These are phyloP conservation scores for Cinnamomum micranthum DNA, from an alignment of 164 flowering plant species.

Conservation along the genomic window DNA sequence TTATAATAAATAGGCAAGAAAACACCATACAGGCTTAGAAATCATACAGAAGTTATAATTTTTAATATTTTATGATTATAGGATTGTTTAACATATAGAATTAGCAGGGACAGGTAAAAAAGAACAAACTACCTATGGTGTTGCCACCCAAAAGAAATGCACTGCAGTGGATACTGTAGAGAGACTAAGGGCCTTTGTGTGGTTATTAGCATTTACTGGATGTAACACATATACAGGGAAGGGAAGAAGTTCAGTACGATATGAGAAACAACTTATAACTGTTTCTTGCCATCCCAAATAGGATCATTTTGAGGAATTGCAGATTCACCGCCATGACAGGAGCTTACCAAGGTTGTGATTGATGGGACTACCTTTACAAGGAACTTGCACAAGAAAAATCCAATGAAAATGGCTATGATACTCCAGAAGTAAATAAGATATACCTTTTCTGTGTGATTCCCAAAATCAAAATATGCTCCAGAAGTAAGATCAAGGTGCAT, in stretches of 20 bases:
- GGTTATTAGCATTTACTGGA: background rate
- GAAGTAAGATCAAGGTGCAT: conserved; percentile 66
- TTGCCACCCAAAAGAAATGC: background rate
- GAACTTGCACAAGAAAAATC: no score
- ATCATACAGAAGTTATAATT: no score
- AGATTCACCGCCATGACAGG: background rate
- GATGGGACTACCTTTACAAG: no score
- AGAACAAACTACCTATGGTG: background rate
- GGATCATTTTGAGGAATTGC: background rate
- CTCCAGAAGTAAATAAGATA: background rate
- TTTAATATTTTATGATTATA: no score
- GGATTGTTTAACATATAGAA: no score
- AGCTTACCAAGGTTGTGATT: background rate
- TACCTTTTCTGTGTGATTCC: conserved; percentile 93
- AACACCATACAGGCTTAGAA: background rate
- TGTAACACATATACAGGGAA: background rate
- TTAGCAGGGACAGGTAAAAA: background rate
- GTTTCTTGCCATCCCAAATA: background rate
- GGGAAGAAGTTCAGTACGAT: background rate
- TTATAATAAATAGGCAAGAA: background rate
- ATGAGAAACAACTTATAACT: background rate
- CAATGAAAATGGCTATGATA: background rate
- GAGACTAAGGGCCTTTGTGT: background rate
- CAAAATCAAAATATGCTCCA: conserved; percentile 92
- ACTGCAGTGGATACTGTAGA: no score